Conservation (phyloP, 2,329 filamentous ascomycete genomes). For the Colletotrichum sidae region DNA sequence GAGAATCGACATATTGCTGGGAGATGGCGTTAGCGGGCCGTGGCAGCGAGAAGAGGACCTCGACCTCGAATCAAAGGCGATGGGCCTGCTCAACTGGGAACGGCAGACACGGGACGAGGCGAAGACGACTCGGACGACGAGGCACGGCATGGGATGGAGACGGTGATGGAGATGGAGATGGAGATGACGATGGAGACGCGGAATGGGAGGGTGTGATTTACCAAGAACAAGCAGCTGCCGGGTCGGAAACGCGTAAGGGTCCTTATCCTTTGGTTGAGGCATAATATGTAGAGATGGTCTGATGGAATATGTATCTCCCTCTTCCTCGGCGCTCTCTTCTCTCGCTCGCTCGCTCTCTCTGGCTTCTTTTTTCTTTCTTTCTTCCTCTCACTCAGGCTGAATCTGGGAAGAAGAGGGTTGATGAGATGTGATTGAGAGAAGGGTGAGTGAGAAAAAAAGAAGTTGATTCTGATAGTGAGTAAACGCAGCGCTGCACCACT, state of each 20-base stretch:
- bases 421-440: slow-evolving; percentile 1
- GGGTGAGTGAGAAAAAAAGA: slow-evolving; percentile 5
- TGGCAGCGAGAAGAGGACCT: too few relatives aligned
- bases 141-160: too few relatives aligned
- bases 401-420: not conserved
- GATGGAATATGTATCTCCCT: too few relatives aligned
- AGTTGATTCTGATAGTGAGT: slow-evolving; percentile 16
- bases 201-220: slow-evolving; percentile 19
- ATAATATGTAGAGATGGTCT: slow-evolving; percentile 9
- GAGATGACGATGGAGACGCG: not conserved
- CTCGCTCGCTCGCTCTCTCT: not conserved
- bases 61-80: too few relatives aligned
- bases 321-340: not conserved
- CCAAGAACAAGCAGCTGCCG: slow-evolving; percentile 32
- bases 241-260: slow-evolving; percentile 34
- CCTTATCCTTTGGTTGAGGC: slow-evolving; percentile 28
- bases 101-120: too few relatives aligned
- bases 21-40: slow-evolving; percentile 15
- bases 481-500: not conserved
- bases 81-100: too few relatives aligned
- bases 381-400: slow-evolving; percentile 3
- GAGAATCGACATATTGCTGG: slow-evolving; percentile 58
- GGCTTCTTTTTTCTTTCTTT: slow-evolving; percentile 3
- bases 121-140: too few relatives aligned
- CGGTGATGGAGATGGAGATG: too few relatives aligned